Base-by-base conservation (phyloP, 805 yeast species). In the Suhomyces sp. region DNA sequence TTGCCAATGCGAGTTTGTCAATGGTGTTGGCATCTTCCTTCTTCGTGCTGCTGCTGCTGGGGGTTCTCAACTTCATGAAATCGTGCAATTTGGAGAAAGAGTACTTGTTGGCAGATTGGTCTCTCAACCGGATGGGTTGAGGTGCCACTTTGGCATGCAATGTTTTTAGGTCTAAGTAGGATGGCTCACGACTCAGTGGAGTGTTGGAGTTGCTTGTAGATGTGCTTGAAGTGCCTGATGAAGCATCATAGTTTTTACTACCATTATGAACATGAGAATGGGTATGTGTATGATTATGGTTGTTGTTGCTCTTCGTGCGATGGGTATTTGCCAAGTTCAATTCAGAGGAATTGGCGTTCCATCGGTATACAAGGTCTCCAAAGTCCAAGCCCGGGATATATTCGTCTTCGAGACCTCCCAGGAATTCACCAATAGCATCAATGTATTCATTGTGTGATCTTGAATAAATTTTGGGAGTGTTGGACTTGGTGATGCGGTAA, bases 321-420 rank as follows among this genome's bases (percentile, higher is more conserved):
- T 26, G 16, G 23, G 35, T 18, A 9, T n/a, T 22, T 24, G 25
- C 29, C 25, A 38, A 19, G n/a, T 44, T 44, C 10, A 35, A 43
- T 19, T 50, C 57, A 3, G 52, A 46, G 6, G 39, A 37, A 13
- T 42, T 50, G 25, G 40, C 44, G 34, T 65, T 65, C 84, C 84
- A 79, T 35, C 65, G 63, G 33, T 63, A 55, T 1, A 77, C 43
- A 50, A 61, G 56, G 17, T 73, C 69, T 25, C 68, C 63, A 42
- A 79, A 81, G 47, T 80, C 80, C 19, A 84, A 63, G 31, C 81
- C 85, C 0, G 91, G 91, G 11, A 85, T 72, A 48, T 83, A 84
- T 50, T 85, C 93, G 53, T 83, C 91, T 48, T 79, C 83, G 45
- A 83, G 63, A 1, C 87, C 88, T 21, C 38, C 50, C 23, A 51